Evolutionary conservation across 345 rosid genomes (phyloP), one percentile per base, ranked within the genome.

Genomic region (Eucalyptus coolabah): DNA sequence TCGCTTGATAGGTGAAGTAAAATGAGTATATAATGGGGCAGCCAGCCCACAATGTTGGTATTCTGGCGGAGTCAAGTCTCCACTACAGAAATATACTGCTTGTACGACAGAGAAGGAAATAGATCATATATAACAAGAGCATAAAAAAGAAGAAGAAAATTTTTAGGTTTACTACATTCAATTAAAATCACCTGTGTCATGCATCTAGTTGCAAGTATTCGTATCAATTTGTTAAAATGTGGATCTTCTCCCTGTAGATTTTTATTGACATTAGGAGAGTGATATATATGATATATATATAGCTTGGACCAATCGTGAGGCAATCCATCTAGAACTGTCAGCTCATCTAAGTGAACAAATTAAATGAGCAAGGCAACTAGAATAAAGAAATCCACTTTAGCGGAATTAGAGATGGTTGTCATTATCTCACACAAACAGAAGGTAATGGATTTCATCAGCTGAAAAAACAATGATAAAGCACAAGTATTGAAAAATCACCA

Each of bases 31-130:
- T 23, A 98, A 90, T 87, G 95, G 96, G 24, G 99, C 94, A 56
- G 99, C 99, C 91, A 98, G 98, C 88, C 99, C 99, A 56, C 96
- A 98, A 93, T 98, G 99, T 92, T 93, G 95, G 92, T 95, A 98
- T 92, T 97, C 99, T 90, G 96, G 96, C 72, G 95, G 98, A 91
- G 93, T 96, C 90, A 98, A 96, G 90, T 98, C 99, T 91, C 99
- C 99, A 54, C 98, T 98, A 92, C 99, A 97, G 94, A 98, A 98
- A 91, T 98, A 98, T 50, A 98, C 99, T 26, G 99, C 99, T 99
- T 98, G 86, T 89, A 91, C 40, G 32, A 87, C 87, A 93, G 86
- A 49, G 88, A 51, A 88, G 59, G 51, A 87, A 88, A 50, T 67
- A 49, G 34, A 88, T 87, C 32, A 86, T 56, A 90, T 86, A 85